A percentile compares a stretch with the other conserved stretches of the same genome.
phyloP scores from a whole-genome alignment of 2,329 filamentous ascomycete species.

The Orbilia blumenaviensis region DNA sequence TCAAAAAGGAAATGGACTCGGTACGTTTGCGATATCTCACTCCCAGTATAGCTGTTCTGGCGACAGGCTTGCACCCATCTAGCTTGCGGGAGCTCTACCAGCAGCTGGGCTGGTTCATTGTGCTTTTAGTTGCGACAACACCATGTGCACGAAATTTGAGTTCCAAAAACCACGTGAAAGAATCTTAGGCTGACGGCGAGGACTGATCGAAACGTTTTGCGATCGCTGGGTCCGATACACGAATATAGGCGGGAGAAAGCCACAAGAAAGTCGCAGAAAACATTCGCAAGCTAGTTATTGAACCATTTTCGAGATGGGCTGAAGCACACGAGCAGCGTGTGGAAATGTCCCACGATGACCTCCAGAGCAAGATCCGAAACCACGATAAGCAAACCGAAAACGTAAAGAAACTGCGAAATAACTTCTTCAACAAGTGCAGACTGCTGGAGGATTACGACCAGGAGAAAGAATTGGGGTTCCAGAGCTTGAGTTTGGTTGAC shows the following conservation, averaged over 20 bases:
- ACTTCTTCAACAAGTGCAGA: constrained; percentile 99
- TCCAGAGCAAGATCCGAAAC: constrained; percentile 87
- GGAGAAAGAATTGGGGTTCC: constrained; percentile 97
- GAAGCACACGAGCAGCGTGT: constrained; percentile 91
- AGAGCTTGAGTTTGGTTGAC: constrained; percentile 71
- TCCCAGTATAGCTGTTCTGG: constrained; percentile 8
- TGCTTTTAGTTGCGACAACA: constrained; percentile 59
- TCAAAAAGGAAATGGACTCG: constrained; percentile 58
- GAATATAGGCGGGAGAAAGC: constrained; percentile 77
- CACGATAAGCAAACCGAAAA: constrained; percentile 90
- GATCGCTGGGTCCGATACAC: constrained; percentile 18
- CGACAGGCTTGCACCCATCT: constrained; percentile 41
- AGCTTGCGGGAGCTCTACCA: constrained; percentile 94
- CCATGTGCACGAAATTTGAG: neutral
- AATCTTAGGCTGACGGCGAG: constrained; percentile 13
- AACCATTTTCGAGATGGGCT: constrained; percentile 94
- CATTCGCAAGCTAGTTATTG: constrained; percentile 93
- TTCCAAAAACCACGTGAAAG: constrained; percentile 1
- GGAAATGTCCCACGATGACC: constrained; percentile 92
- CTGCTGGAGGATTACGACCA: constrained; percentile 96
- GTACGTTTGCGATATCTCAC: constrained; percentile 53
- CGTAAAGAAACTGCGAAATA: constrained; percentile 91
- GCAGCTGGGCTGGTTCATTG: constrained; percentile 74
- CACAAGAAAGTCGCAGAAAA: constrained; percentile 96
- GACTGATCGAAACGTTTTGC: constrained; percentile 14